Evolutionary conservation across 2,329 filamentous ascomycete species (phyloP), one percentile per base, ranked within the genome.

Genomic region (Coleophoma eucalyptorum): DNA sequence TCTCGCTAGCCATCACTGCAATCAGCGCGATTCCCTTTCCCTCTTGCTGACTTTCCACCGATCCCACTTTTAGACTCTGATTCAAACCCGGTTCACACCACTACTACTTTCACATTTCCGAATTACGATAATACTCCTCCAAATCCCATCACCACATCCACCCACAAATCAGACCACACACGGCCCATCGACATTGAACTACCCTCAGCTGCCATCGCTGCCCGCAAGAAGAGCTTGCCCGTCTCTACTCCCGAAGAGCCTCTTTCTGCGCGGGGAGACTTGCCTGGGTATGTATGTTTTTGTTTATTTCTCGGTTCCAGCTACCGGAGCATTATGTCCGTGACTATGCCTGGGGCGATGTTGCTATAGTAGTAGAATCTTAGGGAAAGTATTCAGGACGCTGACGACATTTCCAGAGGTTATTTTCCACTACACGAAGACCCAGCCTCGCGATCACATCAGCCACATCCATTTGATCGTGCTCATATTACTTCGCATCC

Each of bases 351-450:
- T 32, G 8, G 32, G n/a, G 16, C 18, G 20, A 35, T 20, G 20
- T 41, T n/a, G 16, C 19, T 15, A 35, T 46, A 34, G 13, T 32
- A 19, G 13, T 40, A 13, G 26, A 35, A 34, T 16, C n/a, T 21
- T 40, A 40, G 37, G 11, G 20, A 16, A 19, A 19, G 12, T n/a
- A 40, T 18, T 19, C 15, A 40, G n/a, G 15, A 40, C 32, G 18
- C 32, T 54, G 51, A 56, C 46, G 46, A 45, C 48, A 48, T 32
- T 47, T 13, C 34, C 57, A 84, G 81, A 63, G 80, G 76, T 26
- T 84, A 84, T 59, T 84, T 84, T 57, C 80, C 80, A 16, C 65
- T 78, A 32, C 80, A 83, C 65, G 80, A 83, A 64, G 78, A 83
- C 77, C 40, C 67, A 64, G 46, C 61, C 64, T 50, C 55, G 37